Base-by-base conservation (phyloP, 371 early-diverging fungal species). In the Mucor sp. region DNA sequence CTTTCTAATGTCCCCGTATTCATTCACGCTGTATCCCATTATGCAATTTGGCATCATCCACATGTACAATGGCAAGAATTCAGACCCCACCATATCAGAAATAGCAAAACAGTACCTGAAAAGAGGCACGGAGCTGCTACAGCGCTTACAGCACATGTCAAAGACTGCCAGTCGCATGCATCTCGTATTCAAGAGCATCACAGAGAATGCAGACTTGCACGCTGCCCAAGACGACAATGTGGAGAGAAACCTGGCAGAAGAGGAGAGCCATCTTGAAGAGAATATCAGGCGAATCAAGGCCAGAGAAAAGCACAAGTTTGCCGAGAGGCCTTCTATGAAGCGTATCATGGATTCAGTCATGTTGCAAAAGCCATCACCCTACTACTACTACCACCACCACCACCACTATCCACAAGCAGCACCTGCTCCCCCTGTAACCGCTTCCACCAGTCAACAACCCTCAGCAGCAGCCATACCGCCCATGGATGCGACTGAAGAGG, bases 1-100 rank as follows among this genome's bases (percentile, higher is more conserved):
- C 28, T 81, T 69, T 56, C 32, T 78, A 33, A 72, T 77, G 75
- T 76, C 67, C 47, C 79, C 82, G 3, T 81, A 77, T 61, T 60
- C 74, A 0, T 78, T 79, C 37, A 71, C 70, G 33, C 27, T 79
- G n/a, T 81, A 77, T 60, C 77, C 82, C 3, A 66, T 81, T 15
- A 44, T 74, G 17, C 81, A 81, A 37, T 75, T 74, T 53, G 71
- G 77, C 15, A 28, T 81, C 50, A 81, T 81, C 25, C 75, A 71
- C 37, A 73, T 81, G 62, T 78, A 76, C 57, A 81, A 76, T 37
- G 67, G 77, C 7, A 78, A 78, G 28, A 78, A 72, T 43, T 61
- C 71, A 4, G 76, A 81, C 28, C 63, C 67, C 0, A n/a, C 66
- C 4, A 62, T 78, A 7, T 76, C 81, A 2, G 32, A 58, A 7